phyloP scores from a whole-genome alignment of 148 eudicot species.

The Diospyros lotus region DNA sequence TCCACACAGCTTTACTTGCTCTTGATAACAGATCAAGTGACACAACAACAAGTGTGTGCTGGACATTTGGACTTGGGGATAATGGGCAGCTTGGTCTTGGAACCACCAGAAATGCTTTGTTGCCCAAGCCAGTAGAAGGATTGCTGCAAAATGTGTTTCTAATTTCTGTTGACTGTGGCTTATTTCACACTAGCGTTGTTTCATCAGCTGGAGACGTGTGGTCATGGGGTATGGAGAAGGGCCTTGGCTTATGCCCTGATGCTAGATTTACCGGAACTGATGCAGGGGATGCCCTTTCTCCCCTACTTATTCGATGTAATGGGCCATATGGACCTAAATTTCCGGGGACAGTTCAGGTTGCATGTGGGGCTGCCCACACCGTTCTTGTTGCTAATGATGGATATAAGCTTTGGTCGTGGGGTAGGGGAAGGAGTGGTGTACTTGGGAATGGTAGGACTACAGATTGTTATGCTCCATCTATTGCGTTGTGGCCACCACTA shows the following conservation, averaged over 20 bases:
- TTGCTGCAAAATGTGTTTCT: conserved; percentile 45
- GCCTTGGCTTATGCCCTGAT: conserved; percentile 85
- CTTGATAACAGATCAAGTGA: conserved; percentile 46
- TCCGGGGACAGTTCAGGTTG: conserved; percentile 50
- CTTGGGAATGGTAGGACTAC: conserved; percentile 55
- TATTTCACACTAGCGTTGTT: conserved; percentile 78
- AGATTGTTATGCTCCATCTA: conserved; percentile 47
- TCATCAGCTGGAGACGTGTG: conserved; percentile 79
- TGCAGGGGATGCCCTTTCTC: conserved; percentile 69
- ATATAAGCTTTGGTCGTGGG: conserved; percentile 79
- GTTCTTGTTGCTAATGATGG: conserved; percentile 65
- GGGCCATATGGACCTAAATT: conserved; percentile 44
- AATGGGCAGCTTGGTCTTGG: conserved; percentile 89
- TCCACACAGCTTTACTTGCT: conserved; percentile 67
- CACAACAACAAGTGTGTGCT: conserved; percentile 49
- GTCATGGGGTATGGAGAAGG: conserved; percentile 97
- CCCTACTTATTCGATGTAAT: conserved; percentile 33
- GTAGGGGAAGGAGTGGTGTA: conserved; percentile 80
- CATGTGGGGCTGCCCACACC: conserved; percentile 92
- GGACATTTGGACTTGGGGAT: conserved; percentile 86
- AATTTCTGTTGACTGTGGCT: conserved; percentile 68
- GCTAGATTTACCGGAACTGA: conserved; percentile 57
- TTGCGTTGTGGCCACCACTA: conserved; percentile 73
- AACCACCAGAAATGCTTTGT: conserved; percentile 42
- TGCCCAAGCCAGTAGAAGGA: conserved; percentile 47